phyloP scores from a whole-genome alignment of 2,329 filamentous ascomycete genomes.

The Elsinoe arachidis region DNA sequence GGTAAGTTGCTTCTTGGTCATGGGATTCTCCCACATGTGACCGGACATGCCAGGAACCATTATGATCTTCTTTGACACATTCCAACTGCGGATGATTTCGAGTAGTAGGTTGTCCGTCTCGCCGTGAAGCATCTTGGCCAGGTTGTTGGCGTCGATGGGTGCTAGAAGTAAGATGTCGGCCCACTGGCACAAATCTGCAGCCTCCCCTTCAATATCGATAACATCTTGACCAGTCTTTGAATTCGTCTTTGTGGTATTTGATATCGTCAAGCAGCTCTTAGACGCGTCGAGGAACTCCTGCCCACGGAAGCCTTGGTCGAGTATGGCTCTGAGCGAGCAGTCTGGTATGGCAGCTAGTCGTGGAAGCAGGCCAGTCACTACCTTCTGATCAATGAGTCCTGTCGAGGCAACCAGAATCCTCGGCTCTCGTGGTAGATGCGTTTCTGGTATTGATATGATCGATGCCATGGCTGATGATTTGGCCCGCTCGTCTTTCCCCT shows the following conservation, averaged over 20 bases:
- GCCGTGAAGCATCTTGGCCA: constrained; percentile 81
- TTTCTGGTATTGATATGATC: constrained; percentile 10
- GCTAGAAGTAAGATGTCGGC: constrained; percentile 77
- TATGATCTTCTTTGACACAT: constrained; percentile 74
- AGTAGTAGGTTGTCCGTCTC: constrained; percentile 72
- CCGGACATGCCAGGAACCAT: constrained; percentile 83
- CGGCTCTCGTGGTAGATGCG: constrained; percentile 18
- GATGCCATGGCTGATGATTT: background rate
- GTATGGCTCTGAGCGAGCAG: constrained; percentile 27
- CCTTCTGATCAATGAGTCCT: constrained; percentile 25
- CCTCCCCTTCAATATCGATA: constrained; percentile 29
- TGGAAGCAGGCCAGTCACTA: constrained; percentile 26
- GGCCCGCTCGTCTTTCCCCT: background rate
- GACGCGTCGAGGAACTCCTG: constrained; percentile 28
- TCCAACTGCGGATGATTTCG: constrained; percentile 77
- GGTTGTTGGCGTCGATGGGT: constrained; percentile 73
- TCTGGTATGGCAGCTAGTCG: constrained; percentile 25
- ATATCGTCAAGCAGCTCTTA: constrained; percentile 24
- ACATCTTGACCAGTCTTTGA: constrained; percentile 18
- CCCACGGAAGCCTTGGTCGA: constrained; percentile 26
- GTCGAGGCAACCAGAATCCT: constrained; percentile 30
- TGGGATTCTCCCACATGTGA: constrained; percentile 82
- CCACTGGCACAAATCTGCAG: constrained; percentile 72
- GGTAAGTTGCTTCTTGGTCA: constrained; percentile 77
- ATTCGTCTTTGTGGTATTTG: constrained; percentile 22